These are phyloP conservation scores for Circinella minor DNA, from an alignment of 371 early-diverging fungal genomes.

Conservation along the genomic window DNA sequence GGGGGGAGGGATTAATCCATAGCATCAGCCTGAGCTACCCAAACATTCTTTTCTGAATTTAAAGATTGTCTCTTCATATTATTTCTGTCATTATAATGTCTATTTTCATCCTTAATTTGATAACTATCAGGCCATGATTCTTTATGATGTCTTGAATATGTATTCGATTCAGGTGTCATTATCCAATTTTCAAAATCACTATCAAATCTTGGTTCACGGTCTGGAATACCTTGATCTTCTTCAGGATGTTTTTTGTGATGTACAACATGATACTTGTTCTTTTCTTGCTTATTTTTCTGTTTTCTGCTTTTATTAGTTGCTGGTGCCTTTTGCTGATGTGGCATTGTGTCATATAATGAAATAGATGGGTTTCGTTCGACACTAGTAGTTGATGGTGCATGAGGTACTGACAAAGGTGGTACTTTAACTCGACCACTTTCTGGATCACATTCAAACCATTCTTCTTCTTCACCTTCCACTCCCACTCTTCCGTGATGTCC, in stretches of 20 bases:
- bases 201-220: slow-evolving; percentile 14
- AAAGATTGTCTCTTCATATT: too few species aligned
- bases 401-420: slow-evolving; percentile 16
- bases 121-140: neutral
- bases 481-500: neutral
- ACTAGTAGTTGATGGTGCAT: neutral
- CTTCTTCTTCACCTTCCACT: neutral
- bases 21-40: neutral
- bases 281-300: neutral
- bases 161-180: neutral
- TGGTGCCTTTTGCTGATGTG: too few species aligned
- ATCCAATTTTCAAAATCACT: slow-evolving; percentile 27
- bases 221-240: neutral
- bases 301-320: too few species aligned
- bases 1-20: neutral
- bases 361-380: neutral
- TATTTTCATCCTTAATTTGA: slow-evolving; percentile 4
- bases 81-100: neutral
- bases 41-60: neutral
- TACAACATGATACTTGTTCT: slow-evolving; percentile 15
- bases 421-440: slow-evolving; percentile 23
- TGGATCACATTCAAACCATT: slow-evolving; percentile 21
- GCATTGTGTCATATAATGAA: too few species aligned
- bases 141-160: neutral
- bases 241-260: slow-evolving; percentile 8